Base-by-base conservation (phyloP, 2,329 filamentous ascomycete genomes). In the Phialophora expanda region DNA sequence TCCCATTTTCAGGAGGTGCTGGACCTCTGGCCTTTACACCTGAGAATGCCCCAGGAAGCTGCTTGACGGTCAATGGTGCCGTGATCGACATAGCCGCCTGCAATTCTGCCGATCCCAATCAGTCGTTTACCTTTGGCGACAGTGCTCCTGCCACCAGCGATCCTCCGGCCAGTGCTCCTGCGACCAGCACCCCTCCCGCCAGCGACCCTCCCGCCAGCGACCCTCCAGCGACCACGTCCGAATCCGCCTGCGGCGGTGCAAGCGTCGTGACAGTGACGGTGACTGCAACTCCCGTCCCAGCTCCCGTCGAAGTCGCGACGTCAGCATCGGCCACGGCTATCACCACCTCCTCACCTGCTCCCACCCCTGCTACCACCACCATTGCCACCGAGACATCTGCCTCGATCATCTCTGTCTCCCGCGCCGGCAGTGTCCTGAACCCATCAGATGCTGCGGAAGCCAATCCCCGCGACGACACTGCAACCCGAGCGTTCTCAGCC, bases 31-130 rank as follows among this genome's bases (percentile, higher is more conserved):
- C 66, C 12, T 56, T 69, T 17, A 48, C 59, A 11, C 66, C 65
- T 1, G 46, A 50, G 14, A 69, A 69, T 48, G 34, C 60, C 12
- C 26, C 66, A 58, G 66, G 66, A 28, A 65, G 51, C 51, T 69
- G 66, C 48, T 60, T 69, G 44, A 62, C 64, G 1, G 66, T 67
- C 4, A 65, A 30, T 17, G 60, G 64, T 50, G 54, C 38, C 9
- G 61, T 67, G 8, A 48, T 69, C 59, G 66, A 69, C 58, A 62
- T 67, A 11, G 65, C 64, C 8, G 50, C 61, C 24, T 69, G 66
- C 55, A 55, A 61, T 22, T 9, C 60, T 9, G 61, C 54, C 41
- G 66, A 69, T 30, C 12, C 56, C 17, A 56, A 50, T 17, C 66
- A 69, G 30, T 64, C 60, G 1, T 69, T 69, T 50, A 66, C 55